Evolutionary conservation across 1,284 basidiomycete species (phyloP), one percentile per base, ranked within the genome.

Genomic region (Macrocybe sp.): DNA sequence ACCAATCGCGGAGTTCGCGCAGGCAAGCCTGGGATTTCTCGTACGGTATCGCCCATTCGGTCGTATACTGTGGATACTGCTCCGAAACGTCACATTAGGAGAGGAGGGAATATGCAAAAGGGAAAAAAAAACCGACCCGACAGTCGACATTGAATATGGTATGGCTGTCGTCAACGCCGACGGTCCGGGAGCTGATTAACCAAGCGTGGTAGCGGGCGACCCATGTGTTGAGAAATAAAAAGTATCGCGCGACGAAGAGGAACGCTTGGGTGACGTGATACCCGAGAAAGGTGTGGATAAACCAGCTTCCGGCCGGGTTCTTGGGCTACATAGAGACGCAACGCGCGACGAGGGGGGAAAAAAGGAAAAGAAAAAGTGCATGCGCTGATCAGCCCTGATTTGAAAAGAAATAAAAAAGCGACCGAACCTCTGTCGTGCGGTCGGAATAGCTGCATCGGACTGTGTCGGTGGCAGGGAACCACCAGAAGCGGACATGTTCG

Each of bases 401-500:
- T 49, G 48, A 45, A 43, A 31, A 43, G 39, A 43, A 22, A 22
- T 22, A 22, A 22, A 22, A 4, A 22, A 22, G 22, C 22, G 22
- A 22, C 59, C 80, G 59, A 64, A 93, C 91, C 73, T 92, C 85
- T 45, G 69, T 66, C 1, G 92, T 90, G 45, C 93, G 76, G 64
- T 92, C 80, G 37, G 86, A 78, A 52, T 82, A 74, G 57, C 85
- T 87, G 47, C 92, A 78, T 37, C 92, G 83, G 48, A 94, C 74
- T 34, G 72, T 73, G 52, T 85, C 81, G 12, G 84, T 80, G 49
- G 89, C 85, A 1, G 95, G 92, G 69, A 88, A 97, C 94, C 95
- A 99, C 89, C 92, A 95, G 30, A 94, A 75, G n/a, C 92, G 77
- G 22, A 92, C 89, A 64, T 97, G 93, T 67, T 98, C 82, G 1